A percentile compares a stretch with the other conserved stretches of the same genome.
These are phyloP conservation scores for Epichloe baconii DNA, from an alignment of 2,329 filamentous ascomycete species.

Conservation along the genomic window DNA sequence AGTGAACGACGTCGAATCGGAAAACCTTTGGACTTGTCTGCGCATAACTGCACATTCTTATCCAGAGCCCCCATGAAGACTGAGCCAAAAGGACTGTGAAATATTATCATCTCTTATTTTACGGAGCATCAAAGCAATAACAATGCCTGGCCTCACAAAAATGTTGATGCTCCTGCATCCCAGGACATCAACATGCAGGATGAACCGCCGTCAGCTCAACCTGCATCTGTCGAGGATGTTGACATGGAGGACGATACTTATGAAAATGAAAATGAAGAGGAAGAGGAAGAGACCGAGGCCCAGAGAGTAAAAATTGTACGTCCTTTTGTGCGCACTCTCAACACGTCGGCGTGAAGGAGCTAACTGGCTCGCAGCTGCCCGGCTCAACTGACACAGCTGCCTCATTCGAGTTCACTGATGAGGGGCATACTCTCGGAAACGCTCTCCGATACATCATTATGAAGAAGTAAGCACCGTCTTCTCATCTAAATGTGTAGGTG, in stretches of 20 bases:
- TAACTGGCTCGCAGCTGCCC: slow-evolving; percentile 46
- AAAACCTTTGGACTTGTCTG: neutral
- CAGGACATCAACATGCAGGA: slow-evolving; percentile 33
- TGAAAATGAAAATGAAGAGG: slow-evolving; percentile 20
- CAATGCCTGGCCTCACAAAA: slow-evolving; percentile 29
- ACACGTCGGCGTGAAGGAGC: neutral
- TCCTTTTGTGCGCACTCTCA: neutral
- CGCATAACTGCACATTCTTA: neutral
- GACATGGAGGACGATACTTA: slow-evolving; percentile 17
- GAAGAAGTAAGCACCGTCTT: slow-evolving; percentile 66
- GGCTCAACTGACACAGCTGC: slow-evolving; percentile 79
- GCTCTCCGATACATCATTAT: slow-evolving; percentile 90
- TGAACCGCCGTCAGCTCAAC: slow-evolving; percentile 26
- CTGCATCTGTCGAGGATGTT: slow-evolving; percentile 21
- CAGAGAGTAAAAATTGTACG: slow-evolving; percentile 52
- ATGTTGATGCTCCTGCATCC: slow-evolving; percentile 16
- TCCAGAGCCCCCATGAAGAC: no score
- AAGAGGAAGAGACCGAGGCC: slow-evolving; percentile 34
- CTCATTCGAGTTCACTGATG: slow-evolving; percentile 86
- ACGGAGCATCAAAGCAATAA: no score
- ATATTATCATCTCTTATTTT: no score
- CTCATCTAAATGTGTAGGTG: neutral
- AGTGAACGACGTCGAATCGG: neutral
- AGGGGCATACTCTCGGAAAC: slow-evolving; percentile 93
- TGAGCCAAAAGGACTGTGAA: no score